A percentile compares a stretch with the other conserved stretches of the same genome.
These are phyloP conservation scores for Dothideomycetes sp. DNA, from an alignment of 2,329 filamentous ascomycete genomes.

Conservation along the genomic window DNA sequence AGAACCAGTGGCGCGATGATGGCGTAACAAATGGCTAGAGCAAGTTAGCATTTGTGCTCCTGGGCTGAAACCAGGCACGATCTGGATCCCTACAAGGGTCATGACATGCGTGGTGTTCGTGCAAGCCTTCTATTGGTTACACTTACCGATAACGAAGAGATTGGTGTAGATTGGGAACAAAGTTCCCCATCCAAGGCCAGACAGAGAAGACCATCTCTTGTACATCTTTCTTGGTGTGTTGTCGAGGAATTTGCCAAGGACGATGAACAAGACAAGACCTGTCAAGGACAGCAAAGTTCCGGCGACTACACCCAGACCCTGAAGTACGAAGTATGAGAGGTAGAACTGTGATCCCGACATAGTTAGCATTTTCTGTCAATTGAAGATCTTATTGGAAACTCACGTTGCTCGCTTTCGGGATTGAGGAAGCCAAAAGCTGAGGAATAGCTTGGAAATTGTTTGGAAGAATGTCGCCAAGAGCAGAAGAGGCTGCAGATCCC, in stretches of 20 bases:
- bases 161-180: conserved; percentile 74
- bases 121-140: not conserved
- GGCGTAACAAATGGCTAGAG: conserved; percentile 65
- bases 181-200: conserved; percentile 73
- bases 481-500: conserved; percentile 67
- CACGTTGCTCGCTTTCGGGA: conserved; percentile 81
- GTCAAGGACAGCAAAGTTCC: conserved; percentile 63
- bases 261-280: conserved; percentile 63
- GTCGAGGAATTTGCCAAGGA: conserved; percentile 67
- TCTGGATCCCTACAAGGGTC: no score
- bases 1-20: conserved; percentile 80
- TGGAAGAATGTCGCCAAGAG: conserved; percentile 56
- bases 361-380: no score
- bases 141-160: conserved; percentile 63
- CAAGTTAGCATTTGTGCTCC: not conserved
- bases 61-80: no score
- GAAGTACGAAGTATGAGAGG: conserved; percentile 87
- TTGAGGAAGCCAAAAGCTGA: conserved; percentile 23
- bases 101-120: no score
- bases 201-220: conserved; percentile 63
- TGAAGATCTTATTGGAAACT: no score
- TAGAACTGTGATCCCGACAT: no score
- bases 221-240: conserved; percentile 74
- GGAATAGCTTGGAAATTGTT: conserved; percentile 38
- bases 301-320: conserved; percentile 72